Conservation (phyloP, 1,284 basidiomycete species). For the Ustilago nuda region DNA sequence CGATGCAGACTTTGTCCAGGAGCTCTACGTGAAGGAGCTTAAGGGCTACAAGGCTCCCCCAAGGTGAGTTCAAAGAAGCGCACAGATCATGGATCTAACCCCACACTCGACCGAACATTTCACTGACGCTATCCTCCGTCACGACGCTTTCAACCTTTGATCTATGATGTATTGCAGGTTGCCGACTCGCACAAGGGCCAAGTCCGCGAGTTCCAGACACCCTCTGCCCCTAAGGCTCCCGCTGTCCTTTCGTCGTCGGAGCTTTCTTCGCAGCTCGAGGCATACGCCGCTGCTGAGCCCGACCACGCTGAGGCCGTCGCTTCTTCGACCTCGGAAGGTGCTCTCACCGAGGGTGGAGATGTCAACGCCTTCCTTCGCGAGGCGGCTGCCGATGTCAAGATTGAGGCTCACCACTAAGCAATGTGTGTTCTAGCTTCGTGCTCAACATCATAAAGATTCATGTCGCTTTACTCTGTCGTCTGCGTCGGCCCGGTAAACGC, state of each 20-base stretch:
- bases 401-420: conserved; percentile 67
- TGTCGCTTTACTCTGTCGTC: conserved; percentile 1
- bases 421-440: background rate
- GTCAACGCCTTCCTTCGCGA: conserved; percentile 69
- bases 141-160: background rate
- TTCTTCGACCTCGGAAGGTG: conserved; percentile 40
- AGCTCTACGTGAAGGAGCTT: conserved; percentile 88
- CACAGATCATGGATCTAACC: conserved; percentile 16
- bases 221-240: conserved; percentile 70
- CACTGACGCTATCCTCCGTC: background rate
- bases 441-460: conserved; percentile 11
- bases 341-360: conserved; percentile 61
- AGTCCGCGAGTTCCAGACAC: conserved; percentile 71
- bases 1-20: conserved; percentile 84
- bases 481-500: conserved; percentile 19
- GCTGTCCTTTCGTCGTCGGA: conserved; percentile 69
- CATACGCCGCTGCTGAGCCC: conserved; percentile 68
- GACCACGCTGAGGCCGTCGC: conserved; percentile 58
- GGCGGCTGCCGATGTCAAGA: conserved; percentile 63
- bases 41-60: conserved; percentile 82
- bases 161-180: conserved; percentile 35
- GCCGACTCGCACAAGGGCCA: conserved; percentile 68
- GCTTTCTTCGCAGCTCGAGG: conserved; percentile 70
- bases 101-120: background rate
- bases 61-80: conserved; percentile 57